Conservation (phyloP, 2,329 filamentous ascomycete genomes). For the Colletotrichum plurivorum region DNA sequence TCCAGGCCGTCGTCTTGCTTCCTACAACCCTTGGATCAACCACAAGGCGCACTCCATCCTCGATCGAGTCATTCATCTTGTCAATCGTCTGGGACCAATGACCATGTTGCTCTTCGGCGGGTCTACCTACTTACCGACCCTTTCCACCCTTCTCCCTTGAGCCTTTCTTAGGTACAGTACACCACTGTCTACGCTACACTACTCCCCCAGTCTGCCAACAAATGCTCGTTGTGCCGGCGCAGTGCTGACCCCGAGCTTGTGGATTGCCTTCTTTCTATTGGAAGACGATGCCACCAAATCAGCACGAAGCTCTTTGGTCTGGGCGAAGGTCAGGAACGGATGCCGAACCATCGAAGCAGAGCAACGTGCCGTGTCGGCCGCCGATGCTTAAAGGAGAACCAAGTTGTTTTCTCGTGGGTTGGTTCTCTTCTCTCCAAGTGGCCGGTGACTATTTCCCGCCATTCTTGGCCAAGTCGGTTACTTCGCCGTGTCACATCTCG, state of each 20-base stretch:
- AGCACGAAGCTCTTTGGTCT: background rate
- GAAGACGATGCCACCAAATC: slow-evolving; percentile 19
- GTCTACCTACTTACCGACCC: slow-evolving; percentile 36
- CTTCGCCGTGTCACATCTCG: slow-evolving; percentile 31
- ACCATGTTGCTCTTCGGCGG: slow-evolving; percentile 28
- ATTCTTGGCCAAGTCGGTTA: slow-evolving; percentile 37
- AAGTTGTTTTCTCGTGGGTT: background rate
- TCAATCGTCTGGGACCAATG: slow-evolving; percentile 32
- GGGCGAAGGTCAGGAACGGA: background rate
- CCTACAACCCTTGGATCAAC: slow-evolving; percentile 33
- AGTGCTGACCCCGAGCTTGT: slow-evolving; percentile 33
- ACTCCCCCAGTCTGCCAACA: too few relatives aligned
- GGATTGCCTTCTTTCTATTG: slow-evolving; percentile 28
- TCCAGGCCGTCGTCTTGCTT: slow-evolving; percentile 7
- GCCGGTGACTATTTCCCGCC: slow-evolving; percentile 22
- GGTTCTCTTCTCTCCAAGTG: background rate
- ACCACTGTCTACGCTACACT: too few relatives aligned
- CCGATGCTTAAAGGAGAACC: slow-evolving; percentile 4
- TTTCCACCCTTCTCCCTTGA: slow-evolving; percentile 9
- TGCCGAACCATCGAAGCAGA: slow-evolving; percentile 24
- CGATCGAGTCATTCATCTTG: slow-evolving; percentile 39
- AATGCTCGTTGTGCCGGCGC: background rate
- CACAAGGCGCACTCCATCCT: slow-evolving; percentile 31
- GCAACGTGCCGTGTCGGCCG: background rate
- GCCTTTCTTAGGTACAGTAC: background rate